Base-by-base conservation (phyloP, 2,329 filamentous ascomycete species). In the Simplicillium sp. region DNA sequence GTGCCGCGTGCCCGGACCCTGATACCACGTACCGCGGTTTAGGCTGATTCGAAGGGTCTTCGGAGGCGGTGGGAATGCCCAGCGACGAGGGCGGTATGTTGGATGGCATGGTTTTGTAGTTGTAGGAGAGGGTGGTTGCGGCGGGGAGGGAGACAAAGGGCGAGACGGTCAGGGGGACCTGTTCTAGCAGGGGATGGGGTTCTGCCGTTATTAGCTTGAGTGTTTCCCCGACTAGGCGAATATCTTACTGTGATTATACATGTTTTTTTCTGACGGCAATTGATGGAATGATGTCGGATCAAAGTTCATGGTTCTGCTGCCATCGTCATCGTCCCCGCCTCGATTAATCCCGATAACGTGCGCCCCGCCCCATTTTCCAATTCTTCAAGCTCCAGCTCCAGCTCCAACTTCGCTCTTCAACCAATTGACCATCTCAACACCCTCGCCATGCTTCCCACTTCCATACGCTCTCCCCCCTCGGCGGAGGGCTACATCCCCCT, bases 111-210 rank as follows among this genome's bases (percentile, higher is more conserved):
- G 80, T 75, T 58, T 89, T 90, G 74, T 96, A 97, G 51, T 87
- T 94, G 68, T 97, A 97, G 17, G 92, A 90, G 7, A 98, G 78
- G 1, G 89, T 95, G 15, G 89, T 85, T 18, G 90, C 84, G 25
- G 86, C 83, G 11, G 92, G 92, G 28, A 98, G 82, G 45, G 83
- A 84, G 53, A 97, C 79, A 67, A 96, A 96, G 18, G 92, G 92
- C 3, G 90, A 96, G 35, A 97, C 88, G 38, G 88, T 94, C 41
- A 98, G 70, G 25, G 92, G 88, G 33, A 97, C 80, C 66, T 98
- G 92, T 50, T 89, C 85, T 36, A 98, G 80, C 48, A 96, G 78
- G 13, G 84, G 86, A 65, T 96, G 88, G 13, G 87, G 80, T 49
- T 76, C 84, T 87, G 47, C n/a, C 31, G 13, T n/a, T 12, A 7